These are phyloP conservation scores for Musa itinerans DNA, from an alignment of 176 grass and related monocot genomes.

Conservation along the genomic window DNA sequence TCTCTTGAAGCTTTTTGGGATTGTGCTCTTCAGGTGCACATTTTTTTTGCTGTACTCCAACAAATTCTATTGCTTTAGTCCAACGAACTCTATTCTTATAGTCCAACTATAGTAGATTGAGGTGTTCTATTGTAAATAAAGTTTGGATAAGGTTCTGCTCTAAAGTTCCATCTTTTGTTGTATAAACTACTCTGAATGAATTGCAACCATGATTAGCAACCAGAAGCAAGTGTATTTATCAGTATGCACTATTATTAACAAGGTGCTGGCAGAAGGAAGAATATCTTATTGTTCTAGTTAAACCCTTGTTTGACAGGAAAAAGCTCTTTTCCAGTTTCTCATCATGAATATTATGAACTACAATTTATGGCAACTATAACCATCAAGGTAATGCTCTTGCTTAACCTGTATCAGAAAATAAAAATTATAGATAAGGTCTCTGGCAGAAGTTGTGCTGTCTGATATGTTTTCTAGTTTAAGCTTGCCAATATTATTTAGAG, in stretches of 20 bases:
- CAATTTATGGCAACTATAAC: too few relatives aligned
- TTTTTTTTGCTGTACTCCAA: neutral
- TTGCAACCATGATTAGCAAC: neutral
- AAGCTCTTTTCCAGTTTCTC: neutral
- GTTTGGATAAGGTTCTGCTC: too few relatives aligned
- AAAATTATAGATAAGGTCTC: neutral
- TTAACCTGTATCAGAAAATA: too few relatives aligned
- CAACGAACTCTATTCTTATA: too few relatives aligned
- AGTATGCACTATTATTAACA: neutral
- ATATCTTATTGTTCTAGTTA: too few relatives aligned
- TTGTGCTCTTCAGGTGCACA: conserved; percentile 81
- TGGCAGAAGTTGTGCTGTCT: neutral
- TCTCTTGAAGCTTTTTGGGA: conserved; percentile 62
- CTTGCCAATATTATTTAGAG: neutral
- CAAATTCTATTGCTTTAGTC: neutral
- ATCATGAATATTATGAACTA: too few relatives aligned
- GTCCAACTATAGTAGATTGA: too few relatives aligned
- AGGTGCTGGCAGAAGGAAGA: neutral
- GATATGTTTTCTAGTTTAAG: neutral
- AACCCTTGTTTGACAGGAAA: neutral
- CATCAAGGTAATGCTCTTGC: too few relatives aligned
- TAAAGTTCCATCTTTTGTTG: too few relatives aligned
- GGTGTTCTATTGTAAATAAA: too few relatives aligned
- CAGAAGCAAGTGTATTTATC: neutral
- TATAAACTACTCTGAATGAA: neutral